These are phyloP conservation scores for Paramecium sexaurelia DNA, from an alignment of 73 alveolate species.

Conservation along the genomic window DNA sequence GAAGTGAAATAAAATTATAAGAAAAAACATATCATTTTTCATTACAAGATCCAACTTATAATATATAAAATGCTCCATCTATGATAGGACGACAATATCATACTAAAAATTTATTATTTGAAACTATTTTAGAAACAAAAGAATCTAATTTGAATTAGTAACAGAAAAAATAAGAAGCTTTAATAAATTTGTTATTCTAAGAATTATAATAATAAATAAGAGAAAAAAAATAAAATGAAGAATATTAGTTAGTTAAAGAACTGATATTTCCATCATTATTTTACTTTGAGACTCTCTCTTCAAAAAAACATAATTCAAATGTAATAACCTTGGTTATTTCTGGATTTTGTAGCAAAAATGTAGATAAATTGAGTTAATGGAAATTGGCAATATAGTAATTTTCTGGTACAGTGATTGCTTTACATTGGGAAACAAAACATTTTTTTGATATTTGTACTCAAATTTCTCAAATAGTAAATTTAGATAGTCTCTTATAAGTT, in stretches of 20 bases:
- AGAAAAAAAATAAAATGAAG: neutral
- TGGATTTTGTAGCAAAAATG: neutral
- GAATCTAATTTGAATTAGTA: neutral
- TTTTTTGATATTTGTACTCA: neutral
- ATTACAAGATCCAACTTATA: neutral
- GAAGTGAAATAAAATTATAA: neutral
- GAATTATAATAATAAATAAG: neutral
- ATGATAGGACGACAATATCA: neutral
- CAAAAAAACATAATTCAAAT: neutral
- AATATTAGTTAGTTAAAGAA: neutral
- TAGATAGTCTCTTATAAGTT: too few species aligned
- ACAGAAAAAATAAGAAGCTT: neutral
- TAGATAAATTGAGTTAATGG: neutral
- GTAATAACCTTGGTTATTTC: constrained; percentile 22
- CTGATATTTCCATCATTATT: neutral
- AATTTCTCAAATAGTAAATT: too few species aligned
- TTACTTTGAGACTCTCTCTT: neutral
- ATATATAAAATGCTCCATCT: neutral
- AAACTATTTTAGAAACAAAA: neutral
- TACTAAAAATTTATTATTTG: neutral
- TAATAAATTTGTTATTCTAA: neutral
- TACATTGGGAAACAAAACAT: neutral
- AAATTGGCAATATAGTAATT: neutral
- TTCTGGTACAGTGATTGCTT: neutral
- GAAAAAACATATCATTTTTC: neutral